phyloP scores from a whole-genome alignment of 371 early-diverging fungal genomes.

The Zychaea mexicana region DNA sequence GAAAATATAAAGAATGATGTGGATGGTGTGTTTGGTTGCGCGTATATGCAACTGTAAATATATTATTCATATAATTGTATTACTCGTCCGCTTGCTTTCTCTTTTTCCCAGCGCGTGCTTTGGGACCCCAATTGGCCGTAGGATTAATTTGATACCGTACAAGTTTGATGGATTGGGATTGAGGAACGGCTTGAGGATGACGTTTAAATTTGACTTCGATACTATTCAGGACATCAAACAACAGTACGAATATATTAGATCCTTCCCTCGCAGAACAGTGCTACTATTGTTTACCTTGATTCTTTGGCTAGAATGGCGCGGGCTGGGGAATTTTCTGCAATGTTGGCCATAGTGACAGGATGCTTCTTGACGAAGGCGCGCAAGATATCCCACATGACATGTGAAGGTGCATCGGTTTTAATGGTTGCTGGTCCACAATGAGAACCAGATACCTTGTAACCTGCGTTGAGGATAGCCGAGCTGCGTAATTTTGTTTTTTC shows the following conservation, averaged over 20 bases:
- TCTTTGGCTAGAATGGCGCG: constrained; percentile 64
- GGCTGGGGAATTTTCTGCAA: constrained; percentile 73
- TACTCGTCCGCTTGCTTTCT: constrained; percentile 32
- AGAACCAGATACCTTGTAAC: constrained; percentile 90
- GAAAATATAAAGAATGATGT: no score
- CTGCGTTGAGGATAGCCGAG: constrained; percentile 93
- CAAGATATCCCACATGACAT: constrained; percentile 94
- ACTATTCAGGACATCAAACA: constrained; percentile 18
- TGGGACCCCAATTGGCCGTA: constrained; percentile 95
- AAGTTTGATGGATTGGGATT: constrained; percentile 77
- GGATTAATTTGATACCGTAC: constrained; percentile 95
- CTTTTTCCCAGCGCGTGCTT: constrained; percentile 72
- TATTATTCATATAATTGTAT: no score
- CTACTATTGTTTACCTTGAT: constrained; percentile 39
- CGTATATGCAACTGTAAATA: no score
- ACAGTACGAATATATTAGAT: neutral
- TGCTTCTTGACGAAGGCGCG: constrained; percentile 71
- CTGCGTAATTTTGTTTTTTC: constrained; percentile 27
- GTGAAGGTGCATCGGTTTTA: constrained; percentile 95
- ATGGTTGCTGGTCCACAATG: constrained; percentile 88
- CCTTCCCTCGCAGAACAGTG: neutral
- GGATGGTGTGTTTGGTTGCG: no score
- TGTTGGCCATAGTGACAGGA: constrained; percentile 70
- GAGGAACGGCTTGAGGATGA: constrained; percentile 75
- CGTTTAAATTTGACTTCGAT: constrained; percentile 65